phyloP scores from a whole-genome alignment of 208 protist genomes.

The Pavlovales sp. region DNA sequence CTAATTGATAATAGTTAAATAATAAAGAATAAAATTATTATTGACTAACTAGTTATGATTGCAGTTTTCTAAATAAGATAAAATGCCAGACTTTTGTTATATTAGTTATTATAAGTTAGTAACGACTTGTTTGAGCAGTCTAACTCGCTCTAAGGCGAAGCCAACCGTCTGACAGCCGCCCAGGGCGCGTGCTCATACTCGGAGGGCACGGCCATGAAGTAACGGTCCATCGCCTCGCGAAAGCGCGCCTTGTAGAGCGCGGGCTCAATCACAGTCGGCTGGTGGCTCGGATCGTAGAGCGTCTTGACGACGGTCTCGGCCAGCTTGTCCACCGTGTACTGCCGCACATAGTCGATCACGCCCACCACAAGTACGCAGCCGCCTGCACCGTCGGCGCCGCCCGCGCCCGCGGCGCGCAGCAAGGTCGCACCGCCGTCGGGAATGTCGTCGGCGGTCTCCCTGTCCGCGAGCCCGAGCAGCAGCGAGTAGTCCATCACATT shows the following conservation, averaged over 20 bases:
- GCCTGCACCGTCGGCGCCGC: too few species aligned
- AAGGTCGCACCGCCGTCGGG: too few species aligned
- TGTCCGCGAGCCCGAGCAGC: conserved; percentile 10
- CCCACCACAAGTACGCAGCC: conserved; percentile 4
- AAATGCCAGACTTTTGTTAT: too few species aligned
- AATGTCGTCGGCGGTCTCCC: too few species aligned
- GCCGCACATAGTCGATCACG: conserved; percentile 24
- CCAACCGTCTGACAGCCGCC: background rate
- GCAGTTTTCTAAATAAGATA: too few species aligned
- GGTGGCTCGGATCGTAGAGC: background rate
- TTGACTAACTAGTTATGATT: too few species aligned
- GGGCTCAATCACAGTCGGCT: conserved; percentile 6
- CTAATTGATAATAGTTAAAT: too few species aligned
- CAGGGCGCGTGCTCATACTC: conserved; percentile 6
- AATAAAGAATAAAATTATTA: too few species aligned
- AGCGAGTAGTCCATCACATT: conserved; percentile 44
- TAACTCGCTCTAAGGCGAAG: background rate
- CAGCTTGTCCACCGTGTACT: conserved; percentile 14
- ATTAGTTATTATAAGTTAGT: too few species aligned
- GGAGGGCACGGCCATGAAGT: conserved; percentile 22
- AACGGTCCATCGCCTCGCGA: conserved; percentile 27
- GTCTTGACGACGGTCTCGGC: conserved; percentile 20
- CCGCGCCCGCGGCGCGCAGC: too few species aligned
- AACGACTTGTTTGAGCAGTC: too few species aligned
- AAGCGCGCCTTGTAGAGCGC: conserved; percentile 28